A percentile compares a stretch with the other conserved stretches of the same genome.
Conservation (phyloP, 148 eudicot genomes). For the Cornus controversa region DNA sequence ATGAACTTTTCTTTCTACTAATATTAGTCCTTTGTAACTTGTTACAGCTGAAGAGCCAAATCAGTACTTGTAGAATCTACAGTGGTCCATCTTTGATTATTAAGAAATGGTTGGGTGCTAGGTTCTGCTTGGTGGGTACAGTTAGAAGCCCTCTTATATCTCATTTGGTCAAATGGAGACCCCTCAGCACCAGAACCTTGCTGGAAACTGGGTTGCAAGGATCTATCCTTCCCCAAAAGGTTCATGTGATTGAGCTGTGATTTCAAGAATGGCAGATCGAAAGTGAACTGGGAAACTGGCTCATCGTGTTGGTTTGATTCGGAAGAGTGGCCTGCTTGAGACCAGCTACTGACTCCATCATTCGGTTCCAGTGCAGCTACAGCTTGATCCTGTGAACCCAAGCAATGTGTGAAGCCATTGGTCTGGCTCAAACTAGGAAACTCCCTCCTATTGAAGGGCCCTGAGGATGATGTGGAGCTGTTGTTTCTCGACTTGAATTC, state of each 20-base stretch:
- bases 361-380: not conserved
- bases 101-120: not conserved
- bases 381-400: not conserved
- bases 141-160: not conserved
- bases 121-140: not conserved
- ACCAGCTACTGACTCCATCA: not conserved
- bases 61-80: not conserved
- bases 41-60: constrained; percentile 11
- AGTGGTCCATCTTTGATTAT: not conserved
- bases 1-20: not conserved
- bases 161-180: not conserved
- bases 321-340: not conserved
- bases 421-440: not conserved
- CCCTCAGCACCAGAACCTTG: not conserved
- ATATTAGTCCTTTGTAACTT: not conserved
- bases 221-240: not conserved
- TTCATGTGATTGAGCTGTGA: constrained; percentile 31
- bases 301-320: not conserved
- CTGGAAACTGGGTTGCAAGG: not conserved
- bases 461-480: not conserved
- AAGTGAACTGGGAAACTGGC: constrained; percentile 16
- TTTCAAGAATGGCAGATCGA: constrained; percentile 31
- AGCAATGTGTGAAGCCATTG: not conserved
- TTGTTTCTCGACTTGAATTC: constrained; percentile 19
- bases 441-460: not conserved